Conservation (phyloP, 495 filamentous ascomycete species). For the Sporormia fimetaria region DNA sequence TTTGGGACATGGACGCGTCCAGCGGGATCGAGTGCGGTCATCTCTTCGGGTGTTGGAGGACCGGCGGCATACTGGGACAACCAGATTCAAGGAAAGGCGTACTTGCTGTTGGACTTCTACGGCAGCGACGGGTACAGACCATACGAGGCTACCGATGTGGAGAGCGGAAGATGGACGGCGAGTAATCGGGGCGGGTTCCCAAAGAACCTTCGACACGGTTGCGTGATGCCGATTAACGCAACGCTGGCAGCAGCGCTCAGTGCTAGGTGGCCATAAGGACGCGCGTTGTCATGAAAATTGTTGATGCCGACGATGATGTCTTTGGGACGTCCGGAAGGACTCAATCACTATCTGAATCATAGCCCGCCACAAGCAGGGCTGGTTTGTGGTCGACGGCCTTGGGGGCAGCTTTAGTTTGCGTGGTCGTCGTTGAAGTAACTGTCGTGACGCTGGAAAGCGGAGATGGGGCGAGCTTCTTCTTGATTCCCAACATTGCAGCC, state of each 20-base stretch:
- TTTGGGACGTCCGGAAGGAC: no score
- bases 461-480: slow-evolving; percentile 52
- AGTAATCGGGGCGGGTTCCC: slow-evolving; percentile 34
- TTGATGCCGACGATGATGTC: no score
- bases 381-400: slow-evolving; percentile 2
- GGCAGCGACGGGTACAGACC: slow-evolving; percentile 42
- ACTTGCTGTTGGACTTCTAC: slow-evolving; percentile 42
- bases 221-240: slow-evolving; percentile 38
- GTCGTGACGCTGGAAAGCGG: no score
- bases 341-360: slow-evolving; percentile 10
- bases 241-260: slow-evolving; percentile 33
- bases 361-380: slow-evolving; percentile 6
- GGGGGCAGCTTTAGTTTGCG: neutral
- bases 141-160: slow-evolving; percentile 35
- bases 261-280: slow-evolving; percentile 32
- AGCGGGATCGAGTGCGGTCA: slow-evolving; percentile 34
- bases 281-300: no score
- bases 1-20: slow-evolving; percentile 43
- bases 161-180: slow-evolving; percentile 37
- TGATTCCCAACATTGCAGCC: slow-evolving; percentile 66
- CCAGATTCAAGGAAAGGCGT: slow-evolving; percentile 32
- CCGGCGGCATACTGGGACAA: slow-evolving; percentile 42
- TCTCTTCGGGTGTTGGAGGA: slow-evolving; percentile 39
- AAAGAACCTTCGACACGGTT: slow-evolving; percentile 40
- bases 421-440: neutral